Base-by-base conservation (phyloP, 1,139 yeast genomes). In the Scheffersomyces insectosa region DNA sequence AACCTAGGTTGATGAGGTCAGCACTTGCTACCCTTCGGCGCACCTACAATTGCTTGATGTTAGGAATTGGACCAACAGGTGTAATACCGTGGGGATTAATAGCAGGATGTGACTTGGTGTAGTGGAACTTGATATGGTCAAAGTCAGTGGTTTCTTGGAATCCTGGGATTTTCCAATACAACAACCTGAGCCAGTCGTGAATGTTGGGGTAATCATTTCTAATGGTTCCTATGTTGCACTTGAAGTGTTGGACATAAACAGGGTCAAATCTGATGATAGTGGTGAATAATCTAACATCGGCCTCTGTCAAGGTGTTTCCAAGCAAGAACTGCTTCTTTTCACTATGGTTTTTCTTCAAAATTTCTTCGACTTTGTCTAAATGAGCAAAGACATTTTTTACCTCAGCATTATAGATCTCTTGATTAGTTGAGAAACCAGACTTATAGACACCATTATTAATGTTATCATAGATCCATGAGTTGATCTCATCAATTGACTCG, bases 381-480 rank as follows among this genome's bases (percentile, higher is more conserved):
- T 84, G 77, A 30, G 72, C 68, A 62, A 93, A 93, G 31, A 91
- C 71, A 39, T 75, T 78, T 35, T 62, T 65, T 6, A 87, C 91
- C 54, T 87, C 88, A 47, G 69, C 69, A 51, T 87, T 95, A 60
- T 93, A 93, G 20, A 86, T 89, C 47, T 84, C 90, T 60, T 89
- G 95, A 44, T 77, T 77, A 15, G 91, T 82, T 5, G 97, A 90
- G 66, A 91, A 93, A 0, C 98, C 98, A 2, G 95, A 54, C 70
- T 90, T 93, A 75, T 93, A 93, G 29, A 93, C 98, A 33, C 97
- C 98, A 62, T 89, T 90, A 73, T 90, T 91, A 64, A 93, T 85
- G 55, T 77, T 80, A 58, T 86, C 85, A 63, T 91, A 91, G 39
- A 88, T 78, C 95, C 96, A 87, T n/a, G 71, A 77, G 59, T 91